Conservation (phyloP, 2,329 filamentous ascomycete species). For the Penicillium psychrosexuale region DNA sequence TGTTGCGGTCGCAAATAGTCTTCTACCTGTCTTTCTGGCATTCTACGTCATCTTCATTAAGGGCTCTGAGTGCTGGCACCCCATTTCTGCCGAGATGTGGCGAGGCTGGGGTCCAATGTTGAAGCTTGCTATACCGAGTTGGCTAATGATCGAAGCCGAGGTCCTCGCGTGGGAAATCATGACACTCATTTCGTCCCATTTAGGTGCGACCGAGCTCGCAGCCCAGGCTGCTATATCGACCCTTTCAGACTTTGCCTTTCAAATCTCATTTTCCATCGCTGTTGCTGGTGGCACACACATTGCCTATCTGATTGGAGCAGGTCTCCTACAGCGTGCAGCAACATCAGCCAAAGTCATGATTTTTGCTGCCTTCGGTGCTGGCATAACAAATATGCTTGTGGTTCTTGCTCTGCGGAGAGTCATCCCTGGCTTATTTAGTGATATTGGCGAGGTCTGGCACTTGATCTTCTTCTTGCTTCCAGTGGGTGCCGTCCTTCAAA, state of each 20-base stretch:
- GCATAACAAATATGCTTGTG: slow-evolving; percentile 68
- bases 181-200: slow-evolving; percentile 70
- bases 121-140: slow-evolving; percentile 74
- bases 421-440: slow-evolving; percentile 71
- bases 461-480: slow-evolving; percentile 68
- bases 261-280: slow-evolving; percentile 81
- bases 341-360: slow-evolving; percentile 72
- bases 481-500: slow-evolving; percentile 76
- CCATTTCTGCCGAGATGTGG: slow-evolving; percentile 63
- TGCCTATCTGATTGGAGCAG: slow-evolving; percentile 86
- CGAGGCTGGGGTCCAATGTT: slow-evolving; percentile 77
- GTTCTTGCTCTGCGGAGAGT: slow-evolving; percentile 64
- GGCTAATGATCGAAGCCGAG: slow-evolving; percentile 87
- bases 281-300: slow-evolving; percentile 82
- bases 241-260: slow-evolving; percentile 72
- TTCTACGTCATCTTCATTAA: slow-evolving; percentile 67
- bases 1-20: slow-evolving; percentile 66
- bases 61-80: slow-evolving; percentile 72
- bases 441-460: slow-evolving; percentile 62
- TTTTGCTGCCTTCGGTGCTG: slow-evolving; percentile 62
- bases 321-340: slow-evolving; percentile 71
- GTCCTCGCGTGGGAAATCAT: slow-evolving; percentile 86
- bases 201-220: slow-evolving; percentile 72
- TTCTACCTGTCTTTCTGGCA: slow-evolving; percentile 66
- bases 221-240: slow-evolving; percentile 80